Evolutionary conservation across 176 grass and related monocot genomes (phyloP), one percentile per base, ranked within the genome.

Genomic region (Ensete glaucum): DNA sequence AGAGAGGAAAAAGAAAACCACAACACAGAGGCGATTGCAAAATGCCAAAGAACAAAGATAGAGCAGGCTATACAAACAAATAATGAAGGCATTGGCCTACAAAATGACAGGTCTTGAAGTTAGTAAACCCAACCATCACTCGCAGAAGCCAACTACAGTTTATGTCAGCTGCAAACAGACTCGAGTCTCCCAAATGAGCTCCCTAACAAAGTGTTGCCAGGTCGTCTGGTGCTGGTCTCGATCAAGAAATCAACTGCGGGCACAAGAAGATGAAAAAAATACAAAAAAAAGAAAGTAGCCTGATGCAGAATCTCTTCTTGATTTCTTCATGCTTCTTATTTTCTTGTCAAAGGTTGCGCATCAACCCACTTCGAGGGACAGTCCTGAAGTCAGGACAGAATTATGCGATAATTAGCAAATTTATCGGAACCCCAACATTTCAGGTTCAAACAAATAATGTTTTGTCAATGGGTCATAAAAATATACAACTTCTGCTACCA

Each of bases 331-430:
- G 21, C 2, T 52, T 51, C 23, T 7, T 54, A 26, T 73, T 24
- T 27, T 20, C 21, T 93, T 78, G 90, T 87, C 86, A 86, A 76
- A 89, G 82, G 82, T 77, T 99, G 80, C 90, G 95, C 49, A 85
- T 82, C 43, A 82, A 86, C 71, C 88, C 86, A 84, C 84, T 91
- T 83, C 84, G 85, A n/a, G 88, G 60, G 24, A 76, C 64, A 17
- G 57, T 89, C 87, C 90, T 94, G 95, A 75, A 84, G 12, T 52
- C 13, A n/a, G 11, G 24, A 64, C 5, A 11, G n/a, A 52, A 76
- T 15, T 50, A 24, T 22, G 3, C 6, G 67, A 49, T 20, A 75
- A 22, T 54, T 73, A 29, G 27, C 29, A 67, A 52, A 9, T 51
- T 77, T 14, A 73, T 3, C 0, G 3, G 2, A 76, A 62, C 34